Percentiles rank a stretch among this genome's conserved stretches.
These are phyloP conservation scores for Kwoniella mangroviensis DNA, from an alignment of 768 basidiomycete species.

Conservation along the genomic window DNA sequence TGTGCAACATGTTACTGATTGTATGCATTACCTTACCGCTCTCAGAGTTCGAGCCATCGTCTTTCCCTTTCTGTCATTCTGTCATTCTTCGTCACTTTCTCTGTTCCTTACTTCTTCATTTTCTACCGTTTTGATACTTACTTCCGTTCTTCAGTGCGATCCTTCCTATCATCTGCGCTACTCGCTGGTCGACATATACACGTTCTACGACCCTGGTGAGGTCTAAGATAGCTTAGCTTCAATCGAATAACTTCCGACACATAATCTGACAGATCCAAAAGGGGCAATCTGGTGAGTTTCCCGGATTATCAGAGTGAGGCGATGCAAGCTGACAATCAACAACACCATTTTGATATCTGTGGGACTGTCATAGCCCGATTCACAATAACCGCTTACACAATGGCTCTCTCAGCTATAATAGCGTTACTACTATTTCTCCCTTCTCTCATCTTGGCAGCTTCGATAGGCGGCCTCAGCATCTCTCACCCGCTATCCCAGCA, in stretches of 20 bases:
- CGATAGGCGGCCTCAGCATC: slow-evolving; percentile 3
- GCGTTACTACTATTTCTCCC: not conserved
- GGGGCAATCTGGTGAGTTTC: slow-evolving; percentile 2
- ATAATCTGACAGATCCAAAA: slow-evolving; percentile 2
- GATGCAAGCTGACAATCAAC: not conserved
- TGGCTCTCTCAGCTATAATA: not conserved
- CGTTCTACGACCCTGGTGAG: not conserved
- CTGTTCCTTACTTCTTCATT: not conserved
- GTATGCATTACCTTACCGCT: slow-evolving; percentile 12
- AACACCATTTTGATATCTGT: not conserved
- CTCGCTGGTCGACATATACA: slow-evolving; percentile 28
- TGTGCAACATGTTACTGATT: too few relatives aligned
- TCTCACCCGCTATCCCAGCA: slow-evolving; percentile 69
- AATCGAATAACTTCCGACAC: not conserved
- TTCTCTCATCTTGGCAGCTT: slow-evolving; percentile 13
- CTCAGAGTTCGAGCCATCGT: not conserved
- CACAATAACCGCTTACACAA: not conserved
- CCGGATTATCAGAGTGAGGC: not conserved
- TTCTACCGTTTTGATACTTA: not conserved
- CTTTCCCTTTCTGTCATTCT: slow-evolving; percentile 9
- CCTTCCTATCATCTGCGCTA: not conserved
- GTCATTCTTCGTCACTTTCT: not conserved
- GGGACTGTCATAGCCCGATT: not conserved
- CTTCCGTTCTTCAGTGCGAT: slow-evolving; percentile 2
- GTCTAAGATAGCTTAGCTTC: not conserved